These are phyloP conservation scores for Ogataea pilisensis DNA, from an alignment of 805 yeast genomes.

Conservation along the genomic window DNA sequence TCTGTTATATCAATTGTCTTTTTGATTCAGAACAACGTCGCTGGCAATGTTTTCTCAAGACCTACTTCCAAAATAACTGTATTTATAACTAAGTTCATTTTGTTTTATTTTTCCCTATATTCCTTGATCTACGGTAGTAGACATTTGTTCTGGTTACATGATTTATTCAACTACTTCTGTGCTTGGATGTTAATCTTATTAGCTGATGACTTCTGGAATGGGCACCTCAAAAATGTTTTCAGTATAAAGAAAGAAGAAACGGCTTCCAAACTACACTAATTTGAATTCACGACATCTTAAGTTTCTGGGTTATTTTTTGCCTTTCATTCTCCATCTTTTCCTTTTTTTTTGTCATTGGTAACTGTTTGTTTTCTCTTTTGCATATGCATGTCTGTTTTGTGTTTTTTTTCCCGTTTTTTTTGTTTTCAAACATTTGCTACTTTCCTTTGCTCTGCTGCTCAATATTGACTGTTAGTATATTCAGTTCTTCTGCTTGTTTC, in stretches of 20 bases:
- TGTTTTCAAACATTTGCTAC: too few species aligned
- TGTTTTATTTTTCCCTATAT: slow-evolving; percentile 55
- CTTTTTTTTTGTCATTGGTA: too few species aligned
- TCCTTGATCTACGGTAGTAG: slow-evolving; percentile 70
- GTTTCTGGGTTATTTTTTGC: too few species aligned
- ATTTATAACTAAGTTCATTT: slow-evolving; percentile 33
- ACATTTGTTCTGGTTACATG: slow-evolving; percentile 82
- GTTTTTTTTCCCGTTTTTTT: too few species aligned
- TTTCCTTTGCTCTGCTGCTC: too few species aligned
- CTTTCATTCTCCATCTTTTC: too few species aligned
- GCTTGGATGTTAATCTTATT: slow-evolving; percentile 41
- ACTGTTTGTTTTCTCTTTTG: too few species aligned
- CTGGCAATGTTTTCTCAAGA: slow-evolving; percentile 45
- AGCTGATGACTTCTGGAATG: slow-evolving; percentile 24
- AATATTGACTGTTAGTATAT: too few species aligned
- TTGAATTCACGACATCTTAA: too few species aligned
- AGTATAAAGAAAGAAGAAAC: slow-evolving; percentile 16
- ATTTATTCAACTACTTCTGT: slow-evolving; percentile 62
- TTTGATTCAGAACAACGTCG: slow-evolving; percentile 50
- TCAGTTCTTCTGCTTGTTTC: too few species aligned
- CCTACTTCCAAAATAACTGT: slow-evolving; percentile 24
- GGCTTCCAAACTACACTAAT: slow-evolving; percentile 18
- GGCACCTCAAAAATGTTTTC: slow-evolving; percentile 10
- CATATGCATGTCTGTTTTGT: too few species aligned
- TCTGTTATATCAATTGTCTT: slow-evolving; percentile 72